Evolutionary conservation across 2,329 filamentous ascomycete genomes (phyloP), one percentile per base, ranked within the genome.

Genomic region (Fusarium devonianum): DNA sequence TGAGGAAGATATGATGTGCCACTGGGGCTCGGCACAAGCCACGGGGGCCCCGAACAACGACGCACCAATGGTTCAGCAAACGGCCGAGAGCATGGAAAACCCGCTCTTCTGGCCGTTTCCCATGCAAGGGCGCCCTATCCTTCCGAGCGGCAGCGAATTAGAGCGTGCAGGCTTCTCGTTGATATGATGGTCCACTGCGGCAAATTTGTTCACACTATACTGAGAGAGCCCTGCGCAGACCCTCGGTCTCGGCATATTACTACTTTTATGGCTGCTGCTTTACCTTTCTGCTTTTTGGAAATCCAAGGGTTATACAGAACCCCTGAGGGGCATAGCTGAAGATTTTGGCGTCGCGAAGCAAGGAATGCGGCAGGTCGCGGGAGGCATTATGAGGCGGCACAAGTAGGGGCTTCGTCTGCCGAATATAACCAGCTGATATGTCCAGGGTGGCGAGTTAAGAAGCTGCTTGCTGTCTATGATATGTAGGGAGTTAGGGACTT

Each of bases 101-200:
- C 81, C 81, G 13, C 68, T 84, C 2, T 84, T 84, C 58, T 85
- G 82, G 82, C 80, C 81, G 1, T 84, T 84, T 51, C 81, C 82
- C 0, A 79, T 83, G 78, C 81, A 84, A 57, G 81, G 81, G 0
- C 73, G 80, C 16, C 81, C 81, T 3, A 79, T 83, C 48, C 56
- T 84, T 19, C 75, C 79, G 0, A 71, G 66, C 1, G 79, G 79
- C 1, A 61, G 72, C 21, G 71, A 75, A 38, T 60, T 85, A 41
- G 71, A 77, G 56, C 74, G 79, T 21, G 79, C 81, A 2, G 82
- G 82, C 0, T 85, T 85, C 60, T 73, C 71, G 17, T 50, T 75
- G 13, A 10, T 63, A 10, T 62, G 23, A 57, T 16, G 22, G 7
- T 7, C 22, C 23, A 4, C 6, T 13, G 11, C 7, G n/a, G n/a